Base-by-base conservation (phyloP, 441 rosid genomes). In the Mallotus japonicus region DNA sequence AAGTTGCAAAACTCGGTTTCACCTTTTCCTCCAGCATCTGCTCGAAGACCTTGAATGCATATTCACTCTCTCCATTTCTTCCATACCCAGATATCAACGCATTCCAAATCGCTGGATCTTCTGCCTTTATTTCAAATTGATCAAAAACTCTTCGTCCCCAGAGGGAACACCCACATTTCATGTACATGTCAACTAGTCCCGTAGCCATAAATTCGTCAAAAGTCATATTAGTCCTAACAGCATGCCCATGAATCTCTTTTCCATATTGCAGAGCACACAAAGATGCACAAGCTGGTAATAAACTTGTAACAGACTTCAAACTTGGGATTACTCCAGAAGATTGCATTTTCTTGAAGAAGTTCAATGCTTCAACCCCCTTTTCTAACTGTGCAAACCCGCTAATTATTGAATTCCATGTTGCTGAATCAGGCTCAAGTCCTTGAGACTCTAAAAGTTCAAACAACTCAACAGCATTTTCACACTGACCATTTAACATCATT, bases 51-150 rank as follows among this genome's bases (percentile, higher is more conserved):
- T 84, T 76, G 42, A 88, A 59, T 32, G 86, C 92, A 44, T 83
- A 73, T 50, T 80, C 80, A 75, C 79, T 59, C 57, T 86, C 86
- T 65, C 96, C 93, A 77, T 90, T 85, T 80, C 78, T 86, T 72
- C 91, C 93, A 77, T 88, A 90, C 15, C 96, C 96, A 28, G 84
- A 88, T 71, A 88, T 84, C 87, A 88, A 79, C 19, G 84, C 92
- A 68, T 90, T 90, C 92, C 95, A 88, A 75, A 87, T 81, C 66
- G 90, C 88, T 1, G 90, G 92, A 77, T 87, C 93, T 69, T 77
- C 73, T 32, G 91, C 85, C 78, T 84, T 90, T 10, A 80, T 69
- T 70, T 75, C 79, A 73, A 88, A 84, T 68, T 78, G 73, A 68
- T 85, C 77, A 71, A 88, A 88, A 72, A 86, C 60, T 40, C 71